phyloP scores from a whole-genome alignment of 345 rosid genomes.

The Excoecaria agallocha region DNA sequence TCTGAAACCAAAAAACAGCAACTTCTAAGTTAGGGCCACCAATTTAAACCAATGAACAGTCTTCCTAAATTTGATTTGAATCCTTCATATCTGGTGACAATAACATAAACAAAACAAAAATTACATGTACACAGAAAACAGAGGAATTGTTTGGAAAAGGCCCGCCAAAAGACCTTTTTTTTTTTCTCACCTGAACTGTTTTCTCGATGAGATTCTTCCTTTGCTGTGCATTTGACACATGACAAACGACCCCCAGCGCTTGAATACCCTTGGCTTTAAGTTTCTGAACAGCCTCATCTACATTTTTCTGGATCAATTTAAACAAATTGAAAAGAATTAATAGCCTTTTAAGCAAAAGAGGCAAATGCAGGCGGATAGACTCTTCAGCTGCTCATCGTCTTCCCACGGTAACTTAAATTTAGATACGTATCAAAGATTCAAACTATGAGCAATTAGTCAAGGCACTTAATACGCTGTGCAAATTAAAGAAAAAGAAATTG shows the following conservation, averaged over 20 bases:
- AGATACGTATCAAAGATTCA: no score
- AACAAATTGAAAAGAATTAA: not conserved
- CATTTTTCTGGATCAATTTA: slow-evolving; percentile 55
- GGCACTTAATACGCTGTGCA: no score
- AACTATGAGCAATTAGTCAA: not conserved
- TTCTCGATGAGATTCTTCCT: slow-evolving; percentile 63
- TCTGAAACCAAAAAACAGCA: slow-evolving; percentile 39
- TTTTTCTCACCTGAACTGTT: slow-evolving; percentile 58
- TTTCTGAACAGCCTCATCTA: slow-evolving; percentile 72
- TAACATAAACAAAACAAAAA: not conserved
- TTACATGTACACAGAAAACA: not conserved
- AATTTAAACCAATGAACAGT: not conserved
- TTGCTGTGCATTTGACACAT: slow-evolving; percentile 72
- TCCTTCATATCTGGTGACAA: not conserved
- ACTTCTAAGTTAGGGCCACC: not conserved
- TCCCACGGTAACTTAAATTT: no score
- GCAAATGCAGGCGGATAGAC: not conserved
- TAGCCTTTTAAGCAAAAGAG: not conserved
- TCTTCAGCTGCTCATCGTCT: no score
- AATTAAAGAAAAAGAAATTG: not conserved
- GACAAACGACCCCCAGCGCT: slow-evolving; percentile 79
- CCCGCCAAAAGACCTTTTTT: not conserved
- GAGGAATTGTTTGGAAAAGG: not conserved
- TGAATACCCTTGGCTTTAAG: slow-evolving; percentile 66
- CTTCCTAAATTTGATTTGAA: not conserved